Evolutionary conservation across 208 protist genomes (phyloP).

Genomic region (Leptomonas pyrrhocoris): DNA sequence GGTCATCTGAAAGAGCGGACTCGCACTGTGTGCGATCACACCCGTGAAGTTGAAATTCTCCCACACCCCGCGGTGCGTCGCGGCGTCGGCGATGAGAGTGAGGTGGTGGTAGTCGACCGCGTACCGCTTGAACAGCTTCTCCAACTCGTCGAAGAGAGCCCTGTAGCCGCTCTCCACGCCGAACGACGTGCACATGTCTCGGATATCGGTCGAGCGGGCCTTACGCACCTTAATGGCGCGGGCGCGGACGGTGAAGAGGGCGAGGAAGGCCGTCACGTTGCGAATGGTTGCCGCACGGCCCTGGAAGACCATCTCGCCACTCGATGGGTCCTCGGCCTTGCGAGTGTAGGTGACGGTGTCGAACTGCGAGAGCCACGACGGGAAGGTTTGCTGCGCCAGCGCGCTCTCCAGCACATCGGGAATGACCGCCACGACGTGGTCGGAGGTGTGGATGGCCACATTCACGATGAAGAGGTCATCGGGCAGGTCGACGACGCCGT

Average conservation of each 20-base stretch:
- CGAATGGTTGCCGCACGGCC: conserved; percentile 70
- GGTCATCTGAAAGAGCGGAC: conserved; percentile 92
- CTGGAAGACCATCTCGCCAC: conserved; percentile 87
- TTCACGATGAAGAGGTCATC: conserved; percentile 82
- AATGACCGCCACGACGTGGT: conserved; percentile 69
- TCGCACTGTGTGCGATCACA: conserved; percentile 84
- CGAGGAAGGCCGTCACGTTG: conserved; percentile 72
- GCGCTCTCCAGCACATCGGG: conserved; percentile 77
- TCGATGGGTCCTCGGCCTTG: conserved; percentile 63
- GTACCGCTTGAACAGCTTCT: conserved; percentile 89
- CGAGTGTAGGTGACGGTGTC: conserved; percentile 80
- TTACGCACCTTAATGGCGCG: conserved; percentile 64
- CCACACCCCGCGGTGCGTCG: conserved; percentile 86
- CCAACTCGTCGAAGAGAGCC: conserved; percentile 84
- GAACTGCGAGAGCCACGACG: conserved; percentile 85
- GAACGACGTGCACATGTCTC: conserved; percentile 75
- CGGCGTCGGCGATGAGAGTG: conserved; percentile 88
- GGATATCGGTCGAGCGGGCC: conserved; percentile 87
- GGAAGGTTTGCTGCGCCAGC: conserved; percentile 61
- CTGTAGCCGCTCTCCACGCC: conserved; percentile 87
- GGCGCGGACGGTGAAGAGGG: conserved; percentile 76
- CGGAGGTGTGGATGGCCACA: conserved; percentile 53
- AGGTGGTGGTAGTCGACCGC: conserved; percentile 89
- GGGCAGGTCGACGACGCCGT: conserved; percentile 39
- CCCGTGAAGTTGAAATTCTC: conserved; percentile 92